phyloP scores from a whole-genome alignment of 345 rosid genomes.

The Brassica rapa region DNA sequence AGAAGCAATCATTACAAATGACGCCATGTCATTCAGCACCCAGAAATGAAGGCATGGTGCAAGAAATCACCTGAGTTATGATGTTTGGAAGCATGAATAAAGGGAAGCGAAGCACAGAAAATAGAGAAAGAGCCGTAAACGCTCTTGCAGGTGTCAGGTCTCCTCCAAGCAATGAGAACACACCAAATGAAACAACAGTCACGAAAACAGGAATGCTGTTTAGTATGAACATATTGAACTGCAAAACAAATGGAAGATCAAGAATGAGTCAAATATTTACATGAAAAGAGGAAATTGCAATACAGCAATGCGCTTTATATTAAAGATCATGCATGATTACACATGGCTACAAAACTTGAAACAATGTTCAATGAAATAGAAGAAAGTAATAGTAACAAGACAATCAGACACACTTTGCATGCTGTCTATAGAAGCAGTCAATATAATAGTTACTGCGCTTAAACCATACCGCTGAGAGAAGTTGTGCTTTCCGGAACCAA shows the following conservation, averaged over 20 bases:
- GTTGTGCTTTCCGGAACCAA: slow-evolving; percentile 93
- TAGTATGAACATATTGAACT: slow-evolving; percentile 78
- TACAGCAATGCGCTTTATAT: slow-evolving; percentile 19
- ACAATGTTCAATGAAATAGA: slow-evolving; percentile 23
- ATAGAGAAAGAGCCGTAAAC: slow-evolving; percentile 91
- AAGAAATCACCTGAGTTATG: slow-evolving; percentile 80
- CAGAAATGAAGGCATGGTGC: slow-evolving; percentile 9
- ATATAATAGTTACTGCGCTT: slow-evolving; percentile 15
- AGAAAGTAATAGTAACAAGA: slow-evolving; percentile 6
- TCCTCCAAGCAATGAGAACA: slow-evolving; percentile 97
- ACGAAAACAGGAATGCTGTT: slow-evolving; percentile 92
- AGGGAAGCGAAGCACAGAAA: slow-evolving; percentile 96
- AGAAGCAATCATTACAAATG: background rate
- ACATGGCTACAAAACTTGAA: background rate
- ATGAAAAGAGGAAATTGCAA: background rate
- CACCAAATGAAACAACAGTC: slow-evolving; percentile 87
- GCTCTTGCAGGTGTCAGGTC: slow-evolving; percentile 97
- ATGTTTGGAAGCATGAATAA: slow-evolving; percentile 93
- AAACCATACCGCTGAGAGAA: slow-evolving; percentile 82
- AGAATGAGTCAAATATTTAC: slow-evolving; percentile 38
- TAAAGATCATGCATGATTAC: background rate
- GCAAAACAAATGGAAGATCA: slow-evolving; percentile 48
- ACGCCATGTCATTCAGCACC: background rate
- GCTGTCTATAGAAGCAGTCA: slow-evolving; percentile 20
- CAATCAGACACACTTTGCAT: slow-evolving; percentile 1